Conservation (phyloP, 179 eudicot species). For the Beta corolliflora region DNA sequence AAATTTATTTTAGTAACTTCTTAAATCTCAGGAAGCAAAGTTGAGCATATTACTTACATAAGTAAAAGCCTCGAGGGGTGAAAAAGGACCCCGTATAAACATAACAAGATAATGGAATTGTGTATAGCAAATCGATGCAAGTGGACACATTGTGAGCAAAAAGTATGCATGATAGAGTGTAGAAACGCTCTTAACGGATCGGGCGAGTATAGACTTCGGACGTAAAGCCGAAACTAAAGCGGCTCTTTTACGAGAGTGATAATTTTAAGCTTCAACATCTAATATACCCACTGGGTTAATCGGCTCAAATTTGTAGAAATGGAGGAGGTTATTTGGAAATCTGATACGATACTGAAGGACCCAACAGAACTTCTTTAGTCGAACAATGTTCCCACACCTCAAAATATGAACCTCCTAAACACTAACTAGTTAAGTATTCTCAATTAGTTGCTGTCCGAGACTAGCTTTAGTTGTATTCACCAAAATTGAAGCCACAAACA, state of each 20-base stretch:
- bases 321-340: not conserved
- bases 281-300: not conserved
- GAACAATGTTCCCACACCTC: not conserved
- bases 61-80: not conserved
- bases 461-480: not conserved
- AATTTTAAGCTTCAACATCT: not conserved
- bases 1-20: not conserved
- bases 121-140: not conserved
- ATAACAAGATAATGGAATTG: not conserved
- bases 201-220: not conserved
- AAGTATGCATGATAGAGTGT: not conserved
- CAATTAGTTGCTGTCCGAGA: not conserved
- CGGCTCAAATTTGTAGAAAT: not conserved
- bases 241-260: not conserved
- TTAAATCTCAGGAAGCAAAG: not conserved
- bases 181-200: not conserved
- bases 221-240: not conserved
- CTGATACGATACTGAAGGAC: not conserved
- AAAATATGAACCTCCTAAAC: not conserved
- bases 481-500: not conserved
- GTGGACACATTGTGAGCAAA: not conserved
- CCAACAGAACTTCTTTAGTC: not conserved
- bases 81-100: not conserved
- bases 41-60: not conserved
- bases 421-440: not conserved